Conservation (phyloP, 2,329 filamentous ascomycete genomes). For the Sporothrix humicola region DNA sequence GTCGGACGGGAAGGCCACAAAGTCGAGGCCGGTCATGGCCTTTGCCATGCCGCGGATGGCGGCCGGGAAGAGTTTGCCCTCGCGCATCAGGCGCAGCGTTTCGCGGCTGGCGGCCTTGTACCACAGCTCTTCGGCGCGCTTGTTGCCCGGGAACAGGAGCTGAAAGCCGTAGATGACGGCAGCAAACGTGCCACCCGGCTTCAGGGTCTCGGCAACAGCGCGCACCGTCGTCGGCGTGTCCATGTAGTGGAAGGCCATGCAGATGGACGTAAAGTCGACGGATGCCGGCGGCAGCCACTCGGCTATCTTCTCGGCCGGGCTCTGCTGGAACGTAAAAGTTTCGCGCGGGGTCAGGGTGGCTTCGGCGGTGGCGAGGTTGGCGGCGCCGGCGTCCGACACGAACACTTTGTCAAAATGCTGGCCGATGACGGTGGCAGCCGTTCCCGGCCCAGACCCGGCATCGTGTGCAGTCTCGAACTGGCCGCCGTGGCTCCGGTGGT, state of each 20-base stretch:
- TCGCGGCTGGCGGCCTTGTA: slow-evolving; percentile 35
- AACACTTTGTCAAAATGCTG: slow-evolving; percentile 32
- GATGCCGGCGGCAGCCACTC: slow-evolving; percentile 32
- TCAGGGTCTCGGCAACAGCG: slow-evolving; percentile 35
- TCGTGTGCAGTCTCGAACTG: slow-evolving; percentile 35
- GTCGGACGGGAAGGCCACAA: slow-evolving; percentile 34
- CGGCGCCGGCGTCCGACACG: slow-evolving; percentile 36
- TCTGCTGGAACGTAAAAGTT: slow-evolving; percentile 32
- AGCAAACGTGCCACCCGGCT: slow-evolving; percentile 36
- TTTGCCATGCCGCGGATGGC: slow-evolving; percentile 35
- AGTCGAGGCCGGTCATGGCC: slow-evolving; percentile 37
- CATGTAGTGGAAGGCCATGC: slow-evolving; percentile 40
- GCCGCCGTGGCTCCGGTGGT: slow-evolving; percentile 35
- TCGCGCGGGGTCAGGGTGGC: slow-evolving; percentile 28
- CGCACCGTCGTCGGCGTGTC: slow-evolving; percentile 34
- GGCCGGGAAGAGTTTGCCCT: slow-evolving; percentile 37
- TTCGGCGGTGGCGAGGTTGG: slow-evolving; percentile 35
- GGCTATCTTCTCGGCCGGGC: slow-evolving; percentile 35
- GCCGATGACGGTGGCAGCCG: slow-evolving; percentile 32
- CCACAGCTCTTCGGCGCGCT: slow-evolving; percentile 34
- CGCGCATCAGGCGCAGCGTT: slow-evolving; percentile 35
- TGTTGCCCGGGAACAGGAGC: slow-evolving; percentile 35
- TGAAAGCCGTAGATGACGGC: slow-evolving; percentile 38
- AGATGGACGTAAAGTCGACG: slow-evolving; percentile 37
- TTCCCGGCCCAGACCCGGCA: slow-evolving; percentile 34